Conservation (phyloP, 106 monocot genomes). For the Agapanthus africanus region DNA sequence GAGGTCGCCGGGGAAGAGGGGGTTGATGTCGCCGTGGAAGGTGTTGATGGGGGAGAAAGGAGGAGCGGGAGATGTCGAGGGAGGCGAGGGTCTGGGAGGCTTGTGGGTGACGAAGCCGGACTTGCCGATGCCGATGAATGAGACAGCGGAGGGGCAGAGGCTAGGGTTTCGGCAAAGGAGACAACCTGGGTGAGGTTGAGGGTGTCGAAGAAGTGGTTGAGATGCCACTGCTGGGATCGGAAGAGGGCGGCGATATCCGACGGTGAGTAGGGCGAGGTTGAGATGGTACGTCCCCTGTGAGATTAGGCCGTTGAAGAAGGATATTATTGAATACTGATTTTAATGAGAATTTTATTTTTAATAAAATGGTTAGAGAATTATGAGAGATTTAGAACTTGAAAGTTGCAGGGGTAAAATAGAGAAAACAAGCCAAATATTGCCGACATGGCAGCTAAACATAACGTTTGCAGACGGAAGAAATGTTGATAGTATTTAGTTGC, state of each 20-base stretch:
- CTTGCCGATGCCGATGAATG: constrained; percentile 84
- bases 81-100: constrained; percentile 69
- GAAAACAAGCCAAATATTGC: too few species aligned
- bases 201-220: constrained; percentile 69
- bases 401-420: too few species aligned
- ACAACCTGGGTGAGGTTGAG: constrained; percentile 44
- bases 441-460: too few species aligned
- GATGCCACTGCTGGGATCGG: constrained; percentile 38
- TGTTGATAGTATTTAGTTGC: too few species aligned
- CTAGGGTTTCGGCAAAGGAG: constrained; percentile 43
- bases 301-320: too few species aligned
- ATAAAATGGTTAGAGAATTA: too few species aligned
- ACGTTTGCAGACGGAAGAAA: too few species aligned
- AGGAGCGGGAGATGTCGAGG: constrained; percentile 52
- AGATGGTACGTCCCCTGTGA: too few species aligned
- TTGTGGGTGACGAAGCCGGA: constrained; percentile 74
- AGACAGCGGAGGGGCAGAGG: constrained; percentile 55
- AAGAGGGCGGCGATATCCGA: constrained; percentile 48
- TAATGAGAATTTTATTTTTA: too few species aligned
- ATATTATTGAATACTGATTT: too few species aligned
- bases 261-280: too few species aligned
- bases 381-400: too few species aligned
- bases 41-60: constrained; percentile 75
- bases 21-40: constrained; percentile 84
- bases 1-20: constrained; percentile 46